A percentile compares a stretch with the other conserved stretches of the same genome.
Evolutionary conservation across 140 eudicot genomes (phyloP).

Genomic region (Senecio squalidus): DNA sequence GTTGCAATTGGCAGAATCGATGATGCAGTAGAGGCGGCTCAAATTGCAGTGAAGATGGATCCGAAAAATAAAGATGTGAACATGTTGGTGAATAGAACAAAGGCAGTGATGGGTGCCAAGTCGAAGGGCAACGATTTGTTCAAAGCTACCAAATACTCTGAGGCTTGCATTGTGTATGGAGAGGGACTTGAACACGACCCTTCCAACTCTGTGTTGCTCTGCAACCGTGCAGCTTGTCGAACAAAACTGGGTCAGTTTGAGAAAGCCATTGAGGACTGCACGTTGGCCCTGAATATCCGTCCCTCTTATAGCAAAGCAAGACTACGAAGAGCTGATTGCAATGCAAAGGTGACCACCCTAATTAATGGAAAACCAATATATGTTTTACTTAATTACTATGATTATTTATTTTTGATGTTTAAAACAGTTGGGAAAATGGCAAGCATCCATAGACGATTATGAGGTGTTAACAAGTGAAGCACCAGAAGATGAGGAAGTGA

Average conservation of each 20-base stretch:
- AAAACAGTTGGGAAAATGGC: conserved; percentile 68
- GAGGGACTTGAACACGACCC: conserved; percentile 80
- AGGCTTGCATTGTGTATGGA: conserved; percentile 63
- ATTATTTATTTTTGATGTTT: background rate
- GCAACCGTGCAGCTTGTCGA: conserved; percentile 83
- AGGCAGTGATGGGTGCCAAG: conserved; percentile 57
- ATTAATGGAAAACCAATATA: no score
- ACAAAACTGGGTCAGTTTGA: conserved; percentile 63
- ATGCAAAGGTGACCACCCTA: conserved; percentile 52
- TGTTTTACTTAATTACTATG: background rate
- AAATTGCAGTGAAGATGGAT: conserved; percentile 56
- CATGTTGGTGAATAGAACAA: conserved; percentile 28
- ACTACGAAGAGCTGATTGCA: conserved; percentile 79
- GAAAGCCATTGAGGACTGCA: conserved; percentile 78
- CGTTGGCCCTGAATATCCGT: conserved; percentile 58
- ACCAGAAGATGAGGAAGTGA: conserved; percentile 62
- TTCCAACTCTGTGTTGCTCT: conserved; percentile 56
- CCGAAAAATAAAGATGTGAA: conserved; percentile 57
- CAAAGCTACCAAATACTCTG: conserved; percentile 41
- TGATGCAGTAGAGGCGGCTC: conserved; percentile 58
- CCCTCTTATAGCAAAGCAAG: conserved; percentile 68
- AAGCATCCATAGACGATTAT: conserved; percentile 59
- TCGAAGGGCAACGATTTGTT: conserved; percentile 69
- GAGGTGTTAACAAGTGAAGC: conserved; percentile 48
- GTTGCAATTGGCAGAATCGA: conserved; percentile 43